Evolutionary conservation across 2,329 filamentous ascomycete genomes (phyloP).

Genomic region (Tolypocladium cylindrosporum): DNA sequence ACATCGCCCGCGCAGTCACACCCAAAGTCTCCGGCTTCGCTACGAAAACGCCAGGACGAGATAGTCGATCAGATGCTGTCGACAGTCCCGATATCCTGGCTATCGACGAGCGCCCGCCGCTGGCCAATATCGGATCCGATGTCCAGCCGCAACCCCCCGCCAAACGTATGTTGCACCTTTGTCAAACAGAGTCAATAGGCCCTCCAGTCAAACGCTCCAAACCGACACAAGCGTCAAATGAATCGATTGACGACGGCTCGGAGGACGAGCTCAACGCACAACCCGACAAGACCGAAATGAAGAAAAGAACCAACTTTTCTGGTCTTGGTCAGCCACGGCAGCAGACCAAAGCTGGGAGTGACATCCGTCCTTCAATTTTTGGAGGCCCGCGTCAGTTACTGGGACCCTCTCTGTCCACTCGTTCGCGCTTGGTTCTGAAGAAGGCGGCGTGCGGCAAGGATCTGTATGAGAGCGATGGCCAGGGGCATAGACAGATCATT

Average conservation of each 20-base stretch:
- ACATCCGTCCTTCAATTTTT: conserved; percentile 15
- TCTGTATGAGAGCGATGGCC: conserved; percentile 1
- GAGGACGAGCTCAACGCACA: conserved; percentile 19
- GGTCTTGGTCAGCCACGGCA: background rate
- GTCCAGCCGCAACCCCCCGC: conserved; percentile 1
- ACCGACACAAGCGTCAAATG: background rate
- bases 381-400: background rate
- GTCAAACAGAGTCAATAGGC: background rate
- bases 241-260: conserved; percentile 11
- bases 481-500: background rate
- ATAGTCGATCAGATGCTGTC: background rate
- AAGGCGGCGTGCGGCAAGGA: conserved; percentile 15
- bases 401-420: background rate
- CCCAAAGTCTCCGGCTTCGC: background rate
- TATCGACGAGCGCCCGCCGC: conserved; percentile 6
- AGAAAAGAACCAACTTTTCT: conserved; percentile 8
- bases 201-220: conserved; percentile 9
- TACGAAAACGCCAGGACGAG: background rate
- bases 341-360: conserved; percentile 10
- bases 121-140: conserved; percentile 13
- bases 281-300: background rate
- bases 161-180: conserved; percentile 4
- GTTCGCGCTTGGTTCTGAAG: conserved; percentile 5
- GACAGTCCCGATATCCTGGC: conserved; percentile 16
- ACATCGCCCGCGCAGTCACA: background rate